phyloP scores from a whole-genome alignment of 768 basidiomycete genomes.

The Aureoboletus auriporus region DNA sequence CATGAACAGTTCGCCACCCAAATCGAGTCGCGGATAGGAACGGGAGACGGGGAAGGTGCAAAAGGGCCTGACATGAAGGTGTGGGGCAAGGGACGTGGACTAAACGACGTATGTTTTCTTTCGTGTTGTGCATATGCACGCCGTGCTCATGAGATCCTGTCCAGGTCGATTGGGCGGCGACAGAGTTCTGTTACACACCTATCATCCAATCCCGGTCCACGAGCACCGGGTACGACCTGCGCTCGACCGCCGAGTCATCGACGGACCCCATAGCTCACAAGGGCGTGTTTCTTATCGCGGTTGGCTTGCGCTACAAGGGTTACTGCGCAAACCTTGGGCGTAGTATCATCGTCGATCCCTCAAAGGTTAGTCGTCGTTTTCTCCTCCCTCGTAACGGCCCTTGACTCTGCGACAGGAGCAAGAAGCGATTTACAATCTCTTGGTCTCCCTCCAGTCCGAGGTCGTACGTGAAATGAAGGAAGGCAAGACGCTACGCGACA shows the following conservation, averaged over 20 bases:
- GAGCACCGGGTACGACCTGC: constrained; percentile 80
- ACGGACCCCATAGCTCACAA: constrained; percentile 78
- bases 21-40: constrained; percentile 86
- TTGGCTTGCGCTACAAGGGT: constrained; percentile 89
- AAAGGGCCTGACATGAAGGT: constrained; percentile 91
- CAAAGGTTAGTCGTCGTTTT: constrained; percentile 47
- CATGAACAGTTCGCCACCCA: constrained; percentile 84
- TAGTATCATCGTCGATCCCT: constrained; percentile 94
- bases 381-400: neutral
- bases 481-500: constrained; percentile 69
- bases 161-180: constrained; percentile 84
- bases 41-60: constrained; percentile 53
- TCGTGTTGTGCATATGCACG: neutral
- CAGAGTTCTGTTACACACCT: constrained; percentile 92
- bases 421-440: constrained; percentile 80
- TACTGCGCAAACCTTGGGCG: constrained; percentile 92
- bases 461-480: constrained; percentile 75
- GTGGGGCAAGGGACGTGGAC: constrained; percentile 75
- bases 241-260: constrained; percentile 82
- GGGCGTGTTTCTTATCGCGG: constrained; percentile 82
- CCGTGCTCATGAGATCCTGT: constrained; percentile 5
- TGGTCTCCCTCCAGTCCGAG: constrained; percentile 75
- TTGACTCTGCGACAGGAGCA: constrained; percentile 59
- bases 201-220: constrained; percentile 93
- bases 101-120: constrained; percentile 60